Evolutionary conservation across 2,329 filamentous ascomycete genomes (phyloP).

Genomic region (Cryphonectria parasitica): DNA sequence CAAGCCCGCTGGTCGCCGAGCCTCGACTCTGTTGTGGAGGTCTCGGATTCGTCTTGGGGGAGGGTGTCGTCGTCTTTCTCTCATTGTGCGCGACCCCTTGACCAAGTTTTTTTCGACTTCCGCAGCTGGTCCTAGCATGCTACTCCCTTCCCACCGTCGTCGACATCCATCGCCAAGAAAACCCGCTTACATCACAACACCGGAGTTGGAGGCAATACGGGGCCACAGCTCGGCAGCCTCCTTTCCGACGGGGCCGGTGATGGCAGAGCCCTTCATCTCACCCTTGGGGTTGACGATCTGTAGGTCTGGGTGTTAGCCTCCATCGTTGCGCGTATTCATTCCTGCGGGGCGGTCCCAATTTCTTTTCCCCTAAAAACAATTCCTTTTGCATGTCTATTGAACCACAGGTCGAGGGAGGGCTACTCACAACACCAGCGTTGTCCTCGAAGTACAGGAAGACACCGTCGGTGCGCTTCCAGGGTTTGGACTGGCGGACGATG

Average conservation of each 20-base stretch:
- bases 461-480: slow-evolving; percentile 97
- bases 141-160: slow-evolving; percentile 19
- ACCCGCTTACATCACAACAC: slow-evolving; percentile 95
- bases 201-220: slow-evolving; percentile 99
- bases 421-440: slow-evolving; percentile 96
- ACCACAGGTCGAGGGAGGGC: slow-evolving; percentile 6
- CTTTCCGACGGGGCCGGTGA: slow-evolving; percentile 98
- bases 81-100: slow-evolving; percentile 30
- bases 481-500: slow-evolving; percentile 98
- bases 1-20: slow-evolving; percentile 39
- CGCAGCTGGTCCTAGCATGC: slow-evolving; percentile 27
- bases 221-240: slow-evolving; percentile 99
- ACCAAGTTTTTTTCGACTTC: slow-evolving; percentile 29
- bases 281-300: slow-evolving; percentile 99
- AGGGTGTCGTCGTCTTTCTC: slow-evolving; percentile 15
- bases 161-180: slow-evolving; percentile 20
- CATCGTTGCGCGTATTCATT: not conserved
- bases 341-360: too few relatives aligned
- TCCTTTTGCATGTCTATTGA: not conserved
- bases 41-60: slow-evolving; percentile 25
- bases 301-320: slow-evolving; percentile 41
- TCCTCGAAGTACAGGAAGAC: slow-evolving; percentile 99
- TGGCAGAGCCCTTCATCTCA: slow-evolving; percentile 99
- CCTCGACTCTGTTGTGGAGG: slow-evolving; percentile 32
- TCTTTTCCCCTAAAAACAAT: too few relatives aligned